Evolutionary conservation across 805 yeast genomes (phyloP).

Genomic region (Sugiyamaella lignohabitans): DNA sequence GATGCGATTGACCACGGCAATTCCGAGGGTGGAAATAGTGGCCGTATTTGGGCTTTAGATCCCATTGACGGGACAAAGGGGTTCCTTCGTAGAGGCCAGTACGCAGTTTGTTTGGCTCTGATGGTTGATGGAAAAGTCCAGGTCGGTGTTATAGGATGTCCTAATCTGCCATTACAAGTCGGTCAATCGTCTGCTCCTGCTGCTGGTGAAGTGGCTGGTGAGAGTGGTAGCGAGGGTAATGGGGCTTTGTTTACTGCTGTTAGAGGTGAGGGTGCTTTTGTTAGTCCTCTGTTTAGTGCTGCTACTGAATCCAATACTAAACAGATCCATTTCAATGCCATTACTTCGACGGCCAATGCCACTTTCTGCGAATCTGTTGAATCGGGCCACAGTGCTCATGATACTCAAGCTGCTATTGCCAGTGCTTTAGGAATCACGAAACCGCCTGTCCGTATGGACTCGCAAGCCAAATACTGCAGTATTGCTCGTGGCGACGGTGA

Average conservation of each 20-base stretch:
- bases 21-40: constrained; percentile 68
- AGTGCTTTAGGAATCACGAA: constrained; percentile 49
- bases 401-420: constrained; percentile 74
- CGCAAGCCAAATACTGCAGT: constrained; percentile 94
- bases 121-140: constrained; percentile 79
- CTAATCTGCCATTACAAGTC: constrained; percentile 64
- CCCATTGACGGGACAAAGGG: constrained; percentile 99
- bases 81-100: constrained; percentile 90
- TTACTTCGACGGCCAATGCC: constrained; percentile 39
- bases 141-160: constrained; percentile 94
- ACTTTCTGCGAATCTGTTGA: constrained; percentile 91
- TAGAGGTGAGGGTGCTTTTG: constrained; percentile 60
- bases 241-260: constrained; percentile 79
- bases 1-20: constrained; percentile 72
- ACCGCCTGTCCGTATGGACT: constrained; percentile 70
- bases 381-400: constrained; percentile 89
- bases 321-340: constrained; percentile 48
- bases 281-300: constrained; percentile 34
- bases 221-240: neutral
- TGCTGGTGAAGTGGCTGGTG: too few relatives aligned
- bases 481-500: constrained; percentile 90
- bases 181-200: neutral
- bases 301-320: constrained; percentile 21
- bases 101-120: constrained; percentile 89
- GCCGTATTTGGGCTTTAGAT: constrained; percentile 94